Evolutionary conservation across 2,329 filamentous ascomycete genomes (phyloP).

Genomic region (Triangularia verruculosa): DNA sequence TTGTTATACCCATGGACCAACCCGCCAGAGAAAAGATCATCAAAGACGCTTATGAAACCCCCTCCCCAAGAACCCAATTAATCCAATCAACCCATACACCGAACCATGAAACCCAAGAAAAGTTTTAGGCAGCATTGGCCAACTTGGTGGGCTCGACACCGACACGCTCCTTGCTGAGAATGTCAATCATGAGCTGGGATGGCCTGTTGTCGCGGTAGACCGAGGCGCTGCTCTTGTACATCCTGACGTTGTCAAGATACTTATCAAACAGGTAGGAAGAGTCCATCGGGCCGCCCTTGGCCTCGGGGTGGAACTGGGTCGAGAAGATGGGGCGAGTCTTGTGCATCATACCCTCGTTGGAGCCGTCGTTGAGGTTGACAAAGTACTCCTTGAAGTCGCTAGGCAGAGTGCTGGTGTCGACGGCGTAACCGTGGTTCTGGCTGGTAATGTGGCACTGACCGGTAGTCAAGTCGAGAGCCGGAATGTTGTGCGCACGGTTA

Average conservation of each 20-base stretch:
- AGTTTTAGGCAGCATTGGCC: slow-evolving; percentile 44
- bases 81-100: slow-evolving; percentile 16
- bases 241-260: slow-evolving; percentile 84
- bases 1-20: not conserved
- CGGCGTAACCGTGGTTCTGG: slow-evolving; percentile 97
- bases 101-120: not conserved
- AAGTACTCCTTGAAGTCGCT: slow-evolving; percentile 97
- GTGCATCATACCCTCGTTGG: slow-evolving; percentile 97
- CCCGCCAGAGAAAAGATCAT: slow-evolving; percentile 8
- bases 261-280: slow-evolving; percentile 95
- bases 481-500: slow-evolving; percentile 98
- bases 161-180: slow-evolving; percentile 90
- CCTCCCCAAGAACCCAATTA: slow-evolving; percentile 12
- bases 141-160: slow-evolving; percentile 72
- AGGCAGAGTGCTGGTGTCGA: slow-evolving; percentile 79
- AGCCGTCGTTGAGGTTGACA: slow-evolving; percentile 95
- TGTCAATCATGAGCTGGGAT: slow-evolving; percentile 81
- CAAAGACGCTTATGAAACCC: slow-evolving; percentile 11
- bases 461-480: slow-evolving; percentile 88
- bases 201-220: slow-evolving; percentile 84
- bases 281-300: slow-evolving; percentile 95
- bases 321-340: slow-evolving; percentile 95
- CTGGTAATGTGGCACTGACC: slow-evolving; percentile 98
- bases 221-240: slow-evolving; percentile 81
- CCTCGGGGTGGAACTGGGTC: slow-evolving; percentile 98